phyloP scores from a whole-genome alignment of 2,329 filamentous ascomycete species.

The Chaetothyriales sp. region DNA sequence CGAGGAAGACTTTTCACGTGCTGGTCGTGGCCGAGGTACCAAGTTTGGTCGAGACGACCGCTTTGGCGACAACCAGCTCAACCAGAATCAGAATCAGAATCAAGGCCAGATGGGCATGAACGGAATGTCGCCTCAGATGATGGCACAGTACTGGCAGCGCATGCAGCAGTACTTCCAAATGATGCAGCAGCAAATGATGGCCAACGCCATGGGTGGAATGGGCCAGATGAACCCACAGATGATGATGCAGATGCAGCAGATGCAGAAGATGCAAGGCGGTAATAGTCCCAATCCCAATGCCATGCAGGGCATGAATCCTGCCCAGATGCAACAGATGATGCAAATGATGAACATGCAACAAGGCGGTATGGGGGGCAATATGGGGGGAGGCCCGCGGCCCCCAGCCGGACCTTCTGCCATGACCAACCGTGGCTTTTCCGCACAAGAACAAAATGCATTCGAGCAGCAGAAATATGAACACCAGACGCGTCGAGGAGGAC shows the following conservation, averaged over 20 bases:
- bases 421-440: constrained; percentile 43
- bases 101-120: constrained; percentile 21
- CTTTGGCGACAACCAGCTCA: constrained; percentile 25
- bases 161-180: constrained; percentile 96
- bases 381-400: constrained; percentile 20
- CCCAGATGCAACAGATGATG: constrained; percentile 45
- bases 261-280: constrained; percentile 37
- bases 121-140: constrained; percentile 87
- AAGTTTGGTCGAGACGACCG: constrained; percentile 27
- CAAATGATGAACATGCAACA: constrained; percentile 27
- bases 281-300: constrained; percentile 19
- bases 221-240: constrained; percentile 30
- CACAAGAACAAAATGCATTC: constrained; percentile 60
- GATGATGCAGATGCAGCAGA: constrained; percentile 48
- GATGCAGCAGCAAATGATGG: constrained; percentile 83
- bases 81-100: constrained; percentile 27
- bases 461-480: constrained; percentile 69
- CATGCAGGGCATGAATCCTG: constrained; percentile 20
- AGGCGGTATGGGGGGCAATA: constrained; percentile 26
- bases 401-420: constrained; percentile 21
- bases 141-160: constrained; percentile 95
- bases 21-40: constrained; percentile 31
- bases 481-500: constrained; percentile 38
- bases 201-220: constrained; percentile 44
- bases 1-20: constrained; percentile 56